These are phyloP conservation scores for Turnera subulata DNA, from an alignment of 345 rosid species.

Conservation along the genomic window DNA sequence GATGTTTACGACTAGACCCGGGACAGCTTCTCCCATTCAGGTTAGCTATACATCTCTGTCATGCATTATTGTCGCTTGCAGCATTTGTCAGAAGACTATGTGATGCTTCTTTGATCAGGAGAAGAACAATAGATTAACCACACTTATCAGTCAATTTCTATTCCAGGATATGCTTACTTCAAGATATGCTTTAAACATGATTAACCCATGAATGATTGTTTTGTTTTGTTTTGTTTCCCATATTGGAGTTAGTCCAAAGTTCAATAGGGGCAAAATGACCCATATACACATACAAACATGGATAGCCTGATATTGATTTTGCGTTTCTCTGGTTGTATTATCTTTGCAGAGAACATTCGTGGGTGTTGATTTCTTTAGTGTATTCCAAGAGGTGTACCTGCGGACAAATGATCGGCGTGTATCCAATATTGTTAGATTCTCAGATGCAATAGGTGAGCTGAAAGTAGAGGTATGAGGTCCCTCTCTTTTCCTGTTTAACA, in stretches of 20 bases:
- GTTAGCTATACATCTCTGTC: conserved; percentile 31
- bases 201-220: too few species aligned
- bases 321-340: too few species aligned
- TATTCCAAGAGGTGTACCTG: conserved; percentile 86
- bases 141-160: too few species aligned
- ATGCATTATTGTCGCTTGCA: neutral
- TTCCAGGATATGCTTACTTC: too few species aligned
- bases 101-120: neutral
- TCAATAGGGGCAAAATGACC: too few species aligned
- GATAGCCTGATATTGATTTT: too few species aligned
- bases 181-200: too few species aligned
- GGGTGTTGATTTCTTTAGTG: conserved; percentile 76
- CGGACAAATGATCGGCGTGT: conserved; percentile 80
- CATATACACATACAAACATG: too few species aligned
- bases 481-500: neutral
- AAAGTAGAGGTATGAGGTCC: conserved; percentile 74
- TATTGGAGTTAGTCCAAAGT: too few species aligned
- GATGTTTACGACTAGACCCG: conserved; percentile 96
- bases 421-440: conserved; percentile 75
- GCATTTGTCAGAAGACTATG: neutral
- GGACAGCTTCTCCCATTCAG: conserved; percentile 96
- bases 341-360: conserved; percentile 83
- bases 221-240: too few species aligned
- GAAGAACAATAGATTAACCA: too few species aligned
- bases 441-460: conserved; percentile 81